phyloP scores from a whole-genome alignment of 768 basidiomycete species.

The Steccherinum ochraceum region DNA sequence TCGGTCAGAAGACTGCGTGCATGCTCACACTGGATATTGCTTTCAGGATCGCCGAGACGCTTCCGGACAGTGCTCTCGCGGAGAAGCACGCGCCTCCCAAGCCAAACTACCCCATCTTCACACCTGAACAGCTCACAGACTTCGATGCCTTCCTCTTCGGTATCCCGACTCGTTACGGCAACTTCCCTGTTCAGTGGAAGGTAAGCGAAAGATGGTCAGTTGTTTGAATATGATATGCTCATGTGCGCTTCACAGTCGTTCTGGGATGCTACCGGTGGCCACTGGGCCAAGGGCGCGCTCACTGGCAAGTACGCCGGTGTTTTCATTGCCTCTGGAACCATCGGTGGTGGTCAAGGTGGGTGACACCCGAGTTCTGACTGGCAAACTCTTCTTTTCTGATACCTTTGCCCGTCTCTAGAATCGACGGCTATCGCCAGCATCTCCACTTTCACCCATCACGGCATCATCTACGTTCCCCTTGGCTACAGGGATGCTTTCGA shows the following conservation, averaged over 20 bases:
- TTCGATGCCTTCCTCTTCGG: constrained; percentile 77
- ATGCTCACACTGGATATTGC: background rate
- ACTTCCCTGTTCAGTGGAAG: constrained; percentile 77
- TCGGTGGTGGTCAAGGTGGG: constrained; percentile 79
- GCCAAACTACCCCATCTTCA: constrained; percentile 63
- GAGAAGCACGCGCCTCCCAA: constrained; percentile 71
- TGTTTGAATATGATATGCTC: background rate
- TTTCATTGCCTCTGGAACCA: constrained; percentile 69
- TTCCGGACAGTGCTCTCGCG: constrained; percentile 56
- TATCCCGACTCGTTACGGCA: constrained; percentile 76
- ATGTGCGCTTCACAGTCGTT: constrained; percentile 40
- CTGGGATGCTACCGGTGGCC: constrained; percentile 68
- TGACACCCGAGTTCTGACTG: constrained; percentile 52
- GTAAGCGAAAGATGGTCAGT: constrained; percentile 32
- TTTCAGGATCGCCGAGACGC: constrained; percentile 70
- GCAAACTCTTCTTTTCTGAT: constrained; percentile 61
- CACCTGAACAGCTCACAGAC: constrained; percentile 42
- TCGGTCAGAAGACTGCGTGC: background rate
- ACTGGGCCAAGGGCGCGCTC: constrained; percentile 56
- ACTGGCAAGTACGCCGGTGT: constrained; percentile 70
- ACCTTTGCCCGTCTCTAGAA: constrained; percentile 29
- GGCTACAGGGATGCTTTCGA: constrained; percentile 40
- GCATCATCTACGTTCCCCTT: constrained; percentile 46
- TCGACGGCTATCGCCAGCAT: constrained; percentile 30
- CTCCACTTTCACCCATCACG: constrained; percentile 50